Base-by-base conservation (phyloP, 768 basidiomycete genomes). In the Amanita rimosa region DNA sequence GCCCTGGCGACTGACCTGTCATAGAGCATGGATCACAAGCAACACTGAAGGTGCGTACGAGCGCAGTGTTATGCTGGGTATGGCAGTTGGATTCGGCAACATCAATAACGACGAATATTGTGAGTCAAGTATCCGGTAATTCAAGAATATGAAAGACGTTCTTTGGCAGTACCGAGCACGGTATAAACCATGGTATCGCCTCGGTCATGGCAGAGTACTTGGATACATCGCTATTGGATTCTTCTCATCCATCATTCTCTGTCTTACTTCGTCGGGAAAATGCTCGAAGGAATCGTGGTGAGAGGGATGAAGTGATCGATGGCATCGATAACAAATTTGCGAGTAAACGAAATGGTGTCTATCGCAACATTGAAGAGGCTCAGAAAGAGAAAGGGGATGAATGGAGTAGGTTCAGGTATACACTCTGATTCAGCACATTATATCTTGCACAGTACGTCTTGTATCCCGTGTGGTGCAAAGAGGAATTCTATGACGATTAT, bases 361-460 rank as follows among this genome's bases (percentile, higher is more conserved):
- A 69, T 53, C 62, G 65, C 46, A 78, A 65, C 50, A 64, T 76
- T n/a, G 70, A 77, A 45, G 77, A 73, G 17, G 83, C 83, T 14
- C 72, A 71, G 53, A 66, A 61, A 19, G 73, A 74, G 37, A 85
- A 82, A 56, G 83, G 84, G 3, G 85, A 85, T 55, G 61, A 70
- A 45, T 86, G 83, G 84, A 85, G 83, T 57, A 81, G 84, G n/a
- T 86, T 83, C 61, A 70, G 78, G 51, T 85, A 85, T 63, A 74
- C 70, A 1, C 55, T 78, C 38, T 81, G 56, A 67, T 41, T 35
- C 13, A 14, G 22, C 14, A 22, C 24, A 26, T 37, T 35, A 22
- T 14, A 21, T 16, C 29, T 13, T 29, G 2, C n/a, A 33, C 19
- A 16, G n/a, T 29, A 34, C n/a, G 11, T 34, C 21, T 34, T 45